Evolutionary conservation across 495 filamentous ascomycete species (phyloP), one percentile per base, ranked within the genome.

Genomic region (Amniculicola lignicola): DNA sequence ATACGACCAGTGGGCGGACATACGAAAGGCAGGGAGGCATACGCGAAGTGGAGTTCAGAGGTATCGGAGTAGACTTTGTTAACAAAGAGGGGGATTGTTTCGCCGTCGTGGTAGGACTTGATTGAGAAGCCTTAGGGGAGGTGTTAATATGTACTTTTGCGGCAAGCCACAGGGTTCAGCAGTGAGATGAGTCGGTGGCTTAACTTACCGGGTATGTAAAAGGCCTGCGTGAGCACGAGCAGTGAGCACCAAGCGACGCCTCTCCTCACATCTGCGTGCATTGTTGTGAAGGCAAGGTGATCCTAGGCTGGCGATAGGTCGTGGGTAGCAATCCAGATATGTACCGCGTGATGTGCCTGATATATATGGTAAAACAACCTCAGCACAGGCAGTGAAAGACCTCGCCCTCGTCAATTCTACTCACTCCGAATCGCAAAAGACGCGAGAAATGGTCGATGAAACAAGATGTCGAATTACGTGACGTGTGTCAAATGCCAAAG

Each of bases 31-130:
- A 95, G 84, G 62, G 95, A 89, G 64, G 85, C 90, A 75, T 92
- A 95, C 59, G 91, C 90, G 80, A 90, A 96, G 70, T 95, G 89
- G 7, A 96, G 74, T 68, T 95, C 87, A 0, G 89, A 92, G 59
- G 89, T 83, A 72, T 95, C 90, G 57, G 89, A 95, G 73, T 91
- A 94, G 63, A 94, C 86, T 70, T 96, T 96, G 73, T 96, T 96
- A 49, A 93, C 89, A n/a, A 90, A 81, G 4, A 96, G 78, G 0
- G 90, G 90, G 23, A 95, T 89, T 3, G 84, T 74, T 62, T 95
- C 87, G 67, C 81, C 78, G 53, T 92, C 84, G 45, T 78, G 77
- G 68, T 95, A 96, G 65, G 82, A 88, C 59, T 85, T 88, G 62
- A 93, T 82, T 6, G 75, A 77, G 70, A 72, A 73, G 28, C 75